phyloP scores from a whole-genome alignment of 1,139 yeast genomes.

The Protomyces lactucae-debilis region DNA sequence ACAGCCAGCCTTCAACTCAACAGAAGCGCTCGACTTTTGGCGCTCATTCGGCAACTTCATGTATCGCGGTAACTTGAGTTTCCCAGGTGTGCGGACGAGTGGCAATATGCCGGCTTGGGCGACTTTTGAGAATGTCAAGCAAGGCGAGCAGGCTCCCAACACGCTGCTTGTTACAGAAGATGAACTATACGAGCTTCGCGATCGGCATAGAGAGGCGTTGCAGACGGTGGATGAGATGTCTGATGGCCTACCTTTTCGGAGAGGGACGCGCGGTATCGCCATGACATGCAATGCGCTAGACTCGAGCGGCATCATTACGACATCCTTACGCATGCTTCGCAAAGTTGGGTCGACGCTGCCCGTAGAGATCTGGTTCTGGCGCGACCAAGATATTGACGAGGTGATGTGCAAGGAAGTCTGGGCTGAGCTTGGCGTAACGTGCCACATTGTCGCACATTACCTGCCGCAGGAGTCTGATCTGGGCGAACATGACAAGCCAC shows the following conservation, averaged over 20 bases:
- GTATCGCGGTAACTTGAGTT: neutral
- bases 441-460: slow-evolving; percentile 54
- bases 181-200: neutral
- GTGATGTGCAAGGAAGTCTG: slow-evolving; percentile 7
- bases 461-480: slow-evolving; percentile 2
- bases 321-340: slow-evolving; percentile 16
- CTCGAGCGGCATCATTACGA: slow-evolving; percentile 4
- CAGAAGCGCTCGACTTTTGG: neutral
- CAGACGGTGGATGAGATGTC: neutral
- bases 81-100: neutral
- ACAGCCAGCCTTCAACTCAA: neutral
- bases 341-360: slow-evolving; percentile 12
- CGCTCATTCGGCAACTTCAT: neutral
- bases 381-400: slow-evolving; percentile 7
- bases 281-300: neutral
- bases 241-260: neutral
- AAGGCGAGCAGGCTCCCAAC: neutral
- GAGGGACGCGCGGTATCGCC: slow-evolving; percentile 15
- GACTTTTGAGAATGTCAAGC: neutral
- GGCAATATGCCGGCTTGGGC: neutral
- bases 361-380: slow-evolving; percentile 11
- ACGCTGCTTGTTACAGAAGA: neutral
- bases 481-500: neutral
- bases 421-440: slow-evolving; percentile 3
- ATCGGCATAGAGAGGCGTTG: neutral